Base-by-base conservation (phyloP, 345 rosid species). In the Brassica nigra region DNA sequence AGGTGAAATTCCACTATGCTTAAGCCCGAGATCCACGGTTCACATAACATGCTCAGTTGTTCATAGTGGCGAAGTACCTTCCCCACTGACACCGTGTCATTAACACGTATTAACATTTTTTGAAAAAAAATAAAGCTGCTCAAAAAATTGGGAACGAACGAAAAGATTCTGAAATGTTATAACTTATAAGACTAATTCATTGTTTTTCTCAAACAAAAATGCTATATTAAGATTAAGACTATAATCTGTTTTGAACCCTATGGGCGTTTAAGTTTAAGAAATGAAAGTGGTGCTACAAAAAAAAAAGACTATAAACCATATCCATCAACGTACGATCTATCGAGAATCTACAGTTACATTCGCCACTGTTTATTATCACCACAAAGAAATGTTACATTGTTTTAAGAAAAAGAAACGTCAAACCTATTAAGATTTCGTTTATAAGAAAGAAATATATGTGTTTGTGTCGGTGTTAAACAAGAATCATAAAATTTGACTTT, bases 391-490 rank as follows among this genome's bases (percentile, higher is more conserved):
- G n/a, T 47, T 5, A 47, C 15, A 14, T 4, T 47, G 5, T 14
- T 47, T 47, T 14, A 47, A 47, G 15, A 14, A 47, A 47, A 34
- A 74, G 23, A 64, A 54, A 36, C n/a, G 37, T 36, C 27, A 55
- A 36, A 18, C 16, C 11, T n/a, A 36, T 27, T 3, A 49, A 63
- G 3, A 10, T 5, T 27, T 47, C 23, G 33, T 75, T 75, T 14
- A 34, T 3, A 55, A n/a, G 31, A 28, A 65, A 64, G 10, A 63
- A 74, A 74, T 27, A 47, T 58, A 33, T 15, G 10, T 76, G 49
- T 57, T 28, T 28, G 44, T 44, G 80, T 68, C 70, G 54, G 70
- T 77, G 81, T 70, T 44, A 47, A 10, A 33, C 47, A n/a, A 0
- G 6, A 62, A 20, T 12, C 27, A 49, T 33, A n/a, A 44, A 77